Evolutionary conservation across 1,139 yeast genomes (phyloP).

Genomic region (Suhomyces chickasaworum): DNA sequence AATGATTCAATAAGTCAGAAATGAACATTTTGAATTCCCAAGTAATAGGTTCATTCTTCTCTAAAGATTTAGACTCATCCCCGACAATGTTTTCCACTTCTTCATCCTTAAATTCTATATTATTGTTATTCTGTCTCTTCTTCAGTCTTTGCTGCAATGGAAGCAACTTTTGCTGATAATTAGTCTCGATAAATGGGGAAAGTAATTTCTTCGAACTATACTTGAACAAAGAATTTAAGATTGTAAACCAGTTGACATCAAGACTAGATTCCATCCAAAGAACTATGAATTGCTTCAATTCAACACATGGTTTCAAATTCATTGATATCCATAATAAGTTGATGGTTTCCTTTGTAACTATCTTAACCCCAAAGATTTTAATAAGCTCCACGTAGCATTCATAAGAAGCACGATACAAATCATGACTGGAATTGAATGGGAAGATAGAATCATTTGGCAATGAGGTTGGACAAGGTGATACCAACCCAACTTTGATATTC

Average conservation of each 20-base stretch:
- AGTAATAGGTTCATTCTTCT: slow-evolving; percentile 61
- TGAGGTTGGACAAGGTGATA: slow-evolving; percentile 38
- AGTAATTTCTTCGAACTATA: slow-evolving; percentile 40
- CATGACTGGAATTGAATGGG: slow-evolving; percentile 43
- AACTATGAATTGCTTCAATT: slow-evolving; percentile 35
- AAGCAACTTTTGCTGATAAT: slow-evolving; percentile 44
- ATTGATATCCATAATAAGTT: slow-evolving; percentile 47
- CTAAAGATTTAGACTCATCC: slow-evolving; percentile 30
- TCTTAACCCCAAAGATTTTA: slow-evolving; percentile 38
- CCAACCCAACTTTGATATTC: slow-evolving; percentile 42
- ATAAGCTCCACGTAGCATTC: slow-evolving; percentile 44
- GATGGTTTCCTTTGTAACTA: slow-evolving; percentile 39
- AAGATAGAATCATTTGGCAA: slow-evolving; percentile 37
- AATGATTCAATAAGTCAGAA: slow-evolving; percentile 55
- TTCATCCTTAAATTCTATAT: slow-evolving; percentile 45
- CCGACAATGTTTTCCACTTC: slow-evolving; percentile 49
- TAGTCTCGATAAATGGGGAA: slow-evolving; percentile 42
- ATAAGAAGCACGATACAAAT: slow-evolving; percentile 39
- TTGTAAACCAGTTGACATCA: slow-evolving; percentile 44
- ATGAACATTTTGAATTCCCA: slow-evolving; percentile 73
- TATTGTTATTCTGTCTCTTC: slow-evolving; percentile 31
- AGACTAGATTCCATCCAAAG: slow-evolving; percentile 46
- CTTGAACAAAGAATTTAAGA: slow-evolving; percentile 41
- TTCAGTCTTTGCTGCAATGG: slow-evolving; percentile 50
- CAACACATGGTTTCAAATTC: slow-evolving; percentile 43